These are phyloP conservation scores for Clarireedia sp. DNA, from an alignment of 2,329 filamentous ascomycete species.

Conservation along the genomic window DNA sequence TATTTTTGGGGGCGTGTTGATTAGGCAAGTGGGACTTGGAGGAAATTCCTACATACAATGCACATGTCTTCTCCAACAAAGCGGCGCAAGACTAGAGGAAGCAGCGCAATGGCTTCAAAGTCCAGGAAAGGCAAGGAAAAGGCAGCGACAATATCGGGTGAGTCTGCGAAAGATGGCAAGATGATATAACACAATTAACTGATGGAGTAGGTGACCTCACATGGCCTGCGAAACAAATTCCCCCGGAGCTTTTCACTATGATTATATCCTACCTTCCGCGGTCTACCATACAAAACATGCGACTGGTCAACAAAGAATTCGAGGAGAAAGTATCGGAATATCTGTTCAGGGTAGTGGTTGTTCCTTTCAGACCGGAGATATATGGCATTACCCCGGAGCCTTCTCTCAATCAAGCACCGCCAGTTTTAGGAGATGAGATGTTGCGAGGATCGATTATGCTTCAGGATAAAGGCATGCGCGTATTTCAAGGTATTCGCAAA, in stretches of 20 bases:
- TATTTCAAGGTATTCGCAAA: slow-evolving; percentile 42
- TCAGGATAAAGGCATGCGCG: slow-evolving; percentile 44
- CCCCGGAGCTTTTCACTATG: slow-evolving; percentile 53
- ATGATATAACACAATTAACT: neutral
- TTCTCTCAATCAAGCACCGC: neutral
- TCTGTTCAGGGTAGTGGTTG: slow-evolving; percentile 55
- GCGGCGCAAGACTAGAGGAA: slow-evolving; percentile 20
- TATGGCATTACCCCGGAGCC: slow-evolving; percentile 43
- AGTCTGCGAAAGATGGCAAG: neutral
- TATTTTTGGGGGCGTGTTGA: no score
- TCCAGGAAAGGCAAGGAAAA: slow-evolving; percentile 6
- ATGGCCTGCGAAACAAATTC: slow-evolving; percentile 39
- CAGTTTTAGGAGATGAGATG: neutral
- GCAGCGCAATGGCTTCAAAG: neutral
- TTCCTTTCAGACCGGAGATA: slow-evolving; percentile 57
- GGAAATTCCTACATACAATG: neutral
- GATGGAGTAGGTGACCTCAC: slow-evolving; percentile 6
- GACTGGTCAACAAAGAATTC: slow-evolving; percentile 53
- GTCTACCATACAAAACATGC: slow-evolving; percentile 50
- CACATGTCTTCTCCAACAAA: slow-evolving; percentile 16
- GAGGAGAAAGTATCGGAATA: slow-evolving; percentile 48
- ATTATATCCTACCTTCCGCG: slow-evolving; percentile 49
- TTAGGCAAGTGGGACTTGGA: no score
- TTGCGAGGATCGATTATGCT: slow-evolving; percentile 23
- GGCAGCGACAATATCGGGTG: neutral